Evolutionary conservation across 1,284 basidiomycete genomes (phyloP), one percentile per base, ranked within the genome.

Genomic region (Ganoderma resinaceum): DNA sequence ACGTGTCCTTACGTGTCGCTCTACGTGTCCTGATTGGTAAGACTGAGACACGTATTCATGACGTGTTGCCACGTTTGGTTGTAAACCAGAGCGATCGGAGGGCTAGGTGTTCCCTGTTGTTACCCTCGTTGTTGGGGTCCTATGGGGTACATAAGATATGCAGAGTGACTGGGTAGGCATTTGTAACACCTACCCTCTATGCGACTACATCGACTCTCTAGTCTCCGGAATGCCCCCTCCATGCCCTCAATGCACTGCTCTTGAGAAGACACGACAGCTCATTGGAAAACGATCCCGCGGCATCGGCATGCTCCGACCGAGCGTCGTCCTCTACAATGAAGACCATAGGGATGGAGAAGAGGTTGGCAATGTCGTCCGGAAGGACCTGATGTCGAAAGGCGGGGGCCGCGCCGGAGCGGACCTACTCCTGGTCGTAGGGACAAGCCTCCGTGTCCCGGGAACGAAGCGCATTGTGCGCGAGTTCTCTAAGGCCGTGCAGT

Each of bases 401-500:
- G 90, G 88, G 70, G 88, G 89, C 3, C 82, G 87, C 69, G 86
- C 85, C 67, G 90, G 89, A 5, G 93, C 95, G 4, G 96, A 98
- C 80, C 80, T 97, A 59, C 83, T 98, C 58, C 82, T 98, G 61
- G 96, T 98, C 11, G 95, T 95, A 16, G 96, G 96, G 42, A 98
- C 96, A 59, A 95, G 92, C 76, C 82, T 98, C 66, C 89, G 91
- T 72, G 94, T 98, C 11, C 95, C 95, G 1, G 96, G 96, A 11
- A 97, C 96, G 61, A 98, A 97, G 80, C 86, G 94, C 71, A 94
- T 98, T 77, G 95, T 97, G 37, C 89, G 95, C 70, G 95, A 98
- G 79, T 95, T 98, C 79, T 87, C 94, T 37, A 96, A 95, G 80
- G 92, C 93, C 12, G 89, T 94, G 37, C 87, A 85, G 69, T 83